phyloP scores from a whole-genome alignment of 1,284 basidiomycete genomes.

The Ustilago esculenta region DNA sequence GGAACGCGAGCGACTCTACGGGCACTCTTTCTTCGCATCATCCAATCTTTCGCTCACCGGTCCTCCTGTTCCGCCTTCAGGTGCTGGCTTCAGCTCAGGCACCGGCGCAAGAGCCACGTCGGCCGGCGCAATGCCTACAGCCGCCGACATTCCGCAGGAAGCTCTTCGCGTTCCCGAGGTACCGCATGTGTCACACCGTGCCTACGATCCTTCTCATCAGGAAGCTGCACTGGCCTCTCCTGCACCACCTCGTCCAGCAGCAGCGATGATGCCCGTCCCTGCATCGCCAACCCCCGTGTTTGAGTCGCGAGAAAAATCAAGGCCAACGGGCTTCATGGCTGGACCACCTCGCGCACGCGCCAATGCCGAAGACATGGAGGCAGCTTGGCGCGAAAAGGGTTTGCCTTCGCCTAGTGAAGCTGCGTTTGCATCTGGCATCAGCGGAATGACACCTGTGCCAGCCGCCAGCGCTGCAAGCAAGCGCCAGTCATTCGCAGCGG shows the following conservation, averaged over 20 bases:
- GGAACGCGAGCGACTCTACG: conserved; percentile 91
- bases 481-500: conserved; percentile 22
- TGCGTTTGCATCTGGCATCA: conserved; percentile 21
- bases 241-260: conserved; percentile 23
- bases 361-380: conserved; percentile 62
- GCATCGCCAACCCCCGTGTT: conserved; percentile 63
- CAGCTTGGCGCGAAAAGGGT: conserved; percentile 49
- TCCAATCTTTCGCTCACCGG: conserved; percentile 76
- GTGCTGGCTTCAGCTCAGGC: conserved; percentile 11
- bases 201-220: conserved; percentile 47
- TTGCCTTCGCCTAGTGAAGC: conserved; percentile 36
- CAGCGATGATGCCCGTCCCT: conserved; percentile 26
- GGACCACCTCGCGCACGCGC: conserved; percentile 63
- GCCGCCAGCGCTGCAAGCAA: conserved; percentile 20
- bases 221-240: conserved; percentile 31
- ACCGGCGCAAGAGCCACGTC: conserved; percentile 17
- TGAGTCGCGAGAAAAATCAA: conserved; percentile 64
- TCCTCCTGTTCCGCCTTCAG: conserved; percentile 29
- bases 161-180: conserved; percentile 60
- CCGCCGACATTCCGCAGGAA: conserved; percentile 65
- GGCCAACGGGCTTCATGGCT: conserved; percentile 59
- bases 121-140: conserved; percentile 57
- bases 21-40: conserved; percentile 90
- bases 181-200: conserved; percentile 56
- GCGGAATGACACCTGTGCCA: conserved; percentile 21